Evolutionary conservation across 371 early-diverging fungal species (phyloP).

Genomic region (Mucor plumbeus): DNA sequence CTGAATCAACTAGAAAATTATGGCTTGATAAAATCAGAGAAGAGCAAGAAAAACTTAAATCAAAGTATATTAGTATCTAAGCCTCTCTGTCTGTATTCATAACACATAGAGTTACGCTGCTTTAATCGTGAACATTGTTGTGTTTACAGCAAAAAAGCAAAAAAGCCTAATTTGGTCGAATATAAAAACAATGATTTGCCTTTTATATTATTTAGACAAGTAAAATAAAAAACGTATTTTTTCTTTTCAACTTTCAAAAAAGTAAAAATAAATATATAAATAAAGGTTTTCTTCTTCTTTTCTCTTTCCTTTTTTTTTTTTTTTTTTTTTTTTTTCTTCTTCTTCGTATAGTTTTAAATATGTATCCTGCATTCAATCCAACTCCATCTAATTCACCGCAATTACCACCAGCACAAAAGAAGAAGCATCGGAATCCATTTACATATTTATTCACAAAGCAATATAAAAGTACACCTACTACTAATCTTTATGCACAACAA

Average conservation of each 20-base stretch:
- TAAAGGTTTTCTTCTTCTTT: neutral
- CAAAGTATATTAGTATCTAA: neutral
- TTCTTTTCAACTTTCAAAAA: neutral
- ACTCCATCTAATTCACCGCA: neutral
- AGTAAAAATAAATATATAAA: neutral
- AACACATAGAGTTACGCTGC: neutral
- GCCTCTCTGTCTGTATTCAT: neutral
- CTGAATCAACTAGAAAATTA: conserved; percentile 25
- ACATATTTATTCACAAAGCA: conserved; percentile 26
- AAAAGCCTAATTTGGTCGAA: conserved; percentile 7
- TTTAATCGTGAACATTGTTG: conserved; percentile 1
- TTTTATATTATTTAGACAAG: conserved; percentile 9
- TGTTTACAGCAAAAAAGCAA: neutral
- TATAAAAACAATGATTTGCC: conserved; percentile 27
- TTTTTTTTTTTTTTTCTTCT: neutral
- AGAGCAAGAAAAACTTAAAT: conserved; percentile 1
- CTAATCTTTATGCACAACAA: neutral
- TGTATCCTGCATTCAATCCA: conserved; percentile 12
- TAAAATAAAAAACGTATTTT: neutral
- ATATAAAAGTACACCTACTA: conserved; percentile 18
- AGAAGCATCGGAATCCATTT: conserved; percentile 29
- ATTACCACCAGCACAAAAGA: conserved; percentile 13
- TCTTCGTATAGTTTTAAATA: neutral
- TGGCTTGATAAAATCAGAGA: conserved; percentile 28
- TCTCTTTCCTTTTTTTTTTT: neutral